Evolutionary conservation across 441 rosid genomes (phyloP).

Genomic region (Populus hybrid): DNA sequence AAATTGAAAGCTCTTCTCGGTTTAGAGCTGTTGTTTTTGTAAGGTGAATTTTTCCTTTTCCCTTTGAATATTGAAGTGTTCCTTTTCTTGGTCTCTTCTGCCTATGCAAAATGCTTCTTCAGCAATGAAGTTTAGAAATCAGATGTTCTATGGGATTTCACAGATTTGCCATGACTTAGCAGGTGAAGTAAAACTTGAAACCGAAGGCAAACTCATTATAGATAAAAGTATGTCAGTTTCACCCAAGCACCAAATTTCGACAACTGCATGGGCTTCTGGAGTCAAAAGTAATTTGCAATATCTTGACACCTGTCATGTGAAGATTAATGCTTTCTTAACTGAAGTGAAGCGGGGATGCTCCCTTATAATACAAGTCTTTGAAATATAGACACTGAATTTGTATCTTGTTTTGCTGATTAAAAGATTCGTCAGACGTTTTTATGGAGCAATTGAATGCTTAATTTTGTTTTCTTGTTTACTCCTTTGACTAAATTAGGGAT

Average conservation of each 20-base stretch:
- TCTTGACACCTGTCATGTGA: neutral
- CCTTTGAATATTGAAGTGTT: neutral
- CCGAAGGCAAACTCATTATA: no score
- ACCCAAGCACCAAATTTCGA: neutral
- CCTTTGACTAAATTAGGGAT: slow-evolving; percentile 5
- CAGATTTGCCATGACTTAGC: neutral
- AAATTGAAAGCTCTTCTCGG: neutral
- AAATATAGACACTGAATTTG: neutral
- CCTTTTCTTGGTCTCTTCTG: neutral
- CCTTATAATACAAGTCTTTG: neutral
- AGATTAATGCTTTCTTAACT: neutral
- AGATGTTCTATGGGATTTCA: neutral
- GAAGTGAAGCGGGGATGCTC: neutral
- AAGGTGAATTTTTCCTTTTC: neutral
- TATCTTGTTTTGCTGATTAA: neutral
- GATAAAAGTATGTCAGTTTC: neutral
- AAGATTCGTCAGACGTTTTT: neutral
- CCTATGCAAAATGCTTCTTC: neutral
- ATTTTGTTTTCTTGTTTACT: slow-evolving; percentile 2
- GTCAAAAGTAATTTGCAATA: neutral
- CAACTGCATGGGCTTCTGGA: neutral
- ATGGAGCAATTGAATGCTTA: slow-evolving; percentile 8
- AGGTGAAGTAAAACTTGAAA: no score
- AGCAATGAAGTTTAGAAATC: neutral
- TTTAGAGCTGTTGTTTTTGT: neutral